Evolutionary conservation across 768 basidiomycete genomes (phyloP), one percentile per base, ranked within the genome.

Genomic region (Grammothele lineata): DNA sequence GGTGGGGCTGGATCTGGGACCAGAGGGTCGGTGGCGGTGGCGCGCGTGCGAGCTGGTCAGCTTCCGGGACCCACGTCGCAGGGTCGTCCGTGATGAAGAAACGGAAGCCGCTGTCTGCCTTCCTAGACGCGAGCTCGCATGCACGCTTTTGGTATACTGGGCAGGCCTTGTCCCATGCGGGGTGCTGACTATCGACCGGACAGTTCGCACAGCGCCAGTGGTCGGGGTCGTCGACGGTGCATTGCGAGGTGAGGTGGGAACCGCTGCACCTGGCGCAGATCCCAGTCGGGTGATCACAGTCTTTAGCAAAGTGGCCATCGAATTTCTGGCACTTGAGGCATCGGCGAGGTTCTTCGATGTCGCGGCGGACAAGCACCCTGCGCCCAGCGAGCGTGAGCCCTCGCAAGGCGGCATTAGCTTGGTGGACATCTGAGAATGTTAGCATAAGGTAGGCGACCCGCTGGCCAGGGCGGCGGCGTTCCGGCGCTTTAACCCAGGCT

Each of bases 151-250:
- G 19, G 11, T 5, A n/a, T 0, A 45, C 23, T 0, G 62, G 60
- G 54, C 65, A 66, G 0, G 5, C 11, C 1, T 59, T 24, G 41
- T 64, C 58, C 27, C 60, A 63, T 2, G 66, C 52, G 1, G 62
- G 60, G 38, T 68, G 67, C 2, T 62, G 62, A 0, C 8, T 23
- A 12, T 40, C 47, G 55, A n/a, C n/a, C n/a, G n/a, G n/a, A n/a
- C 66, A 66, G 50, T 66, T 64, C 0, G 50, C 25, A 39, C 65
- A 68, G 8, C 27, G n/a, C n/a, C n/a, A n/a, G n/a, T n/a, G n/a
- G n/a, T n/a, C 5, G 40, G 36, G 0, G 40, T 24, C n/a, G 35
- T 19, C 8, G 36, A 43, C 22, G 56, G 49, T 7, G 1, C 18
- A n/a, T n/a, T n/a, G n/a, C 24, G 24, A 3, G 21, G 25, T 50